phyloP scores from a whole-genome alignment of 2,329 filamentous ascomycete genomes.

The Aspergillus japonicus region DNA sequence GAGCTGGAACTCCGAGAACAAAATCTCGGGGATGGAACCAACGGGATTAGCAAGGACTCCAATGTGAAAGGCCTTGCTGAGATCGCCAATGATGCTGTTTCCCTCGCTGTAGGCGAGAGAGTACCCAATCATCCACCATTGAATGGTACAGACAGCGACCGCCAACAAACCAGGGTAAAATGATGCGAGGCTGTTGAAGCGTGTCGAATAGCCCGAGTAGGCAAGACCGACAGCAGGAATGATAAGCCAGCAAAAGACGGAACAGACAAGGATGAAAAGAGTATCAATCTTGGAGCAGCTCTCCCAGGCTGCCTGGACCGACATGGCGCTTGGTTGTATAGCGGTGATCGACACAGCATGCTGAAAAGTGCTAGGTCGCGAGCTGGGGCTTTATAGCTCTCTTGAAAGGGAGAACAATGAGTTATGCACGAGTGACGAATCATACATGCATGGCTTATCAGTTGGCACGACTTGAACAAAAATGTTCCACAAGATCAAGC shows the following conservation, averaged over 20 bases:
- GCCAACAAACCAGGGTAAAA: conserved; percentile 50
- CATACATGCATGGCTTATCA: conserved; percentile 3
- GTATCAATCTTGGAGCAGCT: conserved; percentile 55
- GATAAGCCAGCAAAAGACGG: conserved; percentile 54
- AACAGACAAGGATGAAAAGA: conserved; percentile 52
- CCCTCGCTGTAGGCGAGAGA: conserved; percentile 51
- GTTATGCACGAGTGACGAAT: background rate
- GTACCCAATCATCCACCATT: conserved; percentile 54
- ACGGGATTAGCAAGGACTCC: conserved; percentile 50
- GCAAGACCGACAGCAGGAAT: conserved; percentile 53
- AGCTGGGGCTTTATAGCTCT: background rate
- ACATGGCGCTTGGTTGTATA: conserved; percentile 10
- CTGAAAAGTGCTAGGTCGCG: background rate
- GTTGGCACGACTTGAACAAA: background rate
- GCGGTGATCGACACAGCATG: background rate
- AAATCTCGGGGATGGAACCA: conserved; percentile 51
- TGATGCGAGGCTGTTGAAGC: conserved; percentile 49
- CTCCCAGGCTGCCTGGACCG: conserved; percentile 49
- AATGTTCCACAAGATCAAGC: background rate
- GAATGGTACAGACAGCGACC: conserved; percentile 50
- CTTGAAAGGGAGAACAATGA: background rate
- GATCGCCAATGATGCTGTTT: conserved; percentile 46
- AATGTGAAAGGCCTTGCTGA: conserved; percentile 48
- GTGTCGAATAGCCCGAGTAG: conserved; percentile 52
- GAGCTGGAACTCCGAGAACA: conserved; percentile 54